phyloP scores from a whole-genome alignment of 176 grass and related monocot species.

The Rhipidocladum racemiflorum region DNA sequence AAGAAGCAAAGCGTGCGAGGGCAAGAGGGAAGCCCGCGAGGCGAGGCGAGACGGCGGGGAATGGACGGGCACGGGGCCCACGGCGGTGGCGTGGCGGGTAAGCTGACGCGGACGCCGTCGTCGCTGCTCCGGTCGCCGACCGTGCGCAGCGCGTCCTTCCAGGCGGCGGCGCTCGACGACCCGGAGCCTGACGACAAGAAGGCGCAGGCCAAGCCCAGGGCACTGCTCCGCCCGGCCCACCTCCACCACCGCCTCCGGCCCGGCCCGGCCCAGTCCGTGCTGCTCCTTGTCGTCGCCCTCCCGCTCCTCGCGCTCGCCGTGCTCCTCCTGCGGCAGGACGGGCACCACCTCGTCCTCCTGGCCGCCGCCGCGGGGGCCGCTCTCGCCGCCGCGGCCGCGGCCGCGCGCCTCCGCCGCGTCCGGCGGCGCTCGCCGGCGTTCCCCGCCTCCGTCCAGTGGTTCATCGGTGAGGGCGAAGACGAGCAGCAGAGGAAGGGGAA shows the following conservation, averaged over 20 bases:
- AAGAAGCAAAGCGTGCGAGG: not conserved
- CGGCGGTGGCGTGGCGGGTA: constrained; percentile 36
- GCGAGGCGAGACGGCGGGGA: constrained; percentile 5
- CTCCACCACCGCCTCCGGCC: constrained; percentile 23
- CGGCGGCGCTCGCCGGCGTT: not conserved
- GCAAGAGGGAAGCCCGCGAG: constrained; percentile 21
- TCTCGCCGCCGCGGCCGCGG: constrained; percentile 15
- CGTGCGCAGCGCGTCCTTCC: constrained; percentile 37
- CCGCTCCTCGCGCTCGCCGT: constrained; percentile 36
- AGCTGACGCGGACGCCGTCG: constrained; percentile 65
- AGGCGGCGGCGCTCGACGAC: constrained; percentile 32
- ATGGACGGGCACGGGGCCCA: constrained; percentile 25
- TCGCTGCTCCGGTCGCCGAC: constrained; percentile 69
- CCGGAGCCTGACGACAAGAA: constrained; percentile 60
- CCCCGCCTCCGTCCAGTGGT: constrained; percentile 60
- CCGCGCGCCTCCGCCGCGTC: constrained; percentile 28
- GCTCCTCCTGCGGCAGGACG: constrained; percentile 33
- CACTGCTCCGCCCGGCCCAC: constrained; percentile 14
- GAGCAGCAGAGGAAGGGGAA: constrained; percentile 1
- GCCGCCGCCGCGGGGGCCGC: constrained; percentile 22
- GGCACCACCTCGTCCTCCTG: constrained; percentile 34
- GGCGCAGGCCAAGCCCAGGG: constrained; percentile 3
- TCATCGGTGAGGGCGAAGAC: constrained; percentile 46
- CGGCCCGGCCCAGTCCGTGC: not conserved
- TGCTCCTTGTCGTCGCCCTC: constrained; percentile 19